Conservation (phyloP, 1,284 basidiomycete species). For the Schizopora paradoxa region DNA sequence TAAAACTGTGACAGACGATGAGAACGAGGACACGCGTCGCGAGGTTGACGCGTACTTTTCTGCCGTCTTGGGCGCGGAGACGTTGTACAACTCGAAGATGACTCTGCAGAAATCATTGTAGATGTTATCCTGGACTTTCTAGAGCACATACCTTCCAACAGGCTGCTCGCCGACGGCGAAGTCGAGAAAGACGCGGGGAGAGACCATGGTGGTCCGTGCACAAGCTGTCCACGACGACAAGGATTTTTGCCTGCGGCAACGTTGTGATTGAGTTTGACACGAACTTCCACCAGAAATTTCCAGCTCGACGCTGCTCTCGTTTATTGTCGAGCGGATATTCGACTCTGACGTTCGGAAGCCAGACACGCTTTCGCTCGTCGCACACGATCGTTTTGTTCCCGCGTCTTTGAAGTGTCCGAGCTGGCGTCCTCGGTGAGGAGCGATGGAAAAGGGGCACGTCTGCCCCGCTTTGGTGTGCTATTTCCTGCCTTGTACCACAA, state of each 20-base stretch:
- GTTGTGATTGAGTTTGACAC: too few relatives aligned
- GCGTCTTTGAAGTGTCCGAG: too few relatives aligned
- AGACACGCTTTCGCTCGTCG: too few relatives aligned
- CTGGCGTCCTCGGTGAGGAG: slow-evolving; percentile 11
- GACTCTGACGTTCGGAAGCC: too few relatives aligned
- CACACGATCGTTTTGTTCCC: too few relatives aligned
- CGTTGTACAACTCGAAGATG: slow-evolving; percentile 78
- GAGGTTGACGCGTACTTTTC: slow-evolving; percentile 62
- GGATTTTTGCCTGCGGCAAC: too few relatives aligned
- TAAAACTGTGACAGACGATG: slow-evolving; percentile 54
- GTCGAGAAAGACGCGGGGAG: slow-evolving; percentile 67
- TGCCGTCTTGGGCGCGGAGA: slow-evolving; percentile 73
- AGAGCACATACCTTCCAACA: slow-evolving; percentile 55
- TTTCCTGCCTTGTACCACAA: slow-evolving; percentile 19
- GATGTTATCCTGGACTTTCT: slow-evolving; percentile 18
- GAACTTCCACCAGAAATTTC: background rate
- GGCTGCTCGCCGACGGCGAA: slow-evolving; percentile 47
- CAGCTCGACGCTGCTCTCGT: too few relatives aligned
- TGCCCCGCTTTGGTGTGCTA: slow-evolving; percentile 12
- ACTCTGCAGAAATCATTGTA: slow-evolving; percentile 37
- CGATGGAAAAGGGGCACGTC: slow-evolving; percentile 8
- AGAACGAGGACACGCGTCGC: slow-evolving; percentile 4
- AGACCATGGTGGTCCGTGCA: slow-evolving; percentile 32
- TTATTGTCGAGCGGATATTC: too few relatives aligned
- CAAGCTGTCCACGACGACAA: too few relatives aligned